Base-by-base conservation (phyloP, 805 yeast genomes). In the Cyberlindnera japonica region DNA sequence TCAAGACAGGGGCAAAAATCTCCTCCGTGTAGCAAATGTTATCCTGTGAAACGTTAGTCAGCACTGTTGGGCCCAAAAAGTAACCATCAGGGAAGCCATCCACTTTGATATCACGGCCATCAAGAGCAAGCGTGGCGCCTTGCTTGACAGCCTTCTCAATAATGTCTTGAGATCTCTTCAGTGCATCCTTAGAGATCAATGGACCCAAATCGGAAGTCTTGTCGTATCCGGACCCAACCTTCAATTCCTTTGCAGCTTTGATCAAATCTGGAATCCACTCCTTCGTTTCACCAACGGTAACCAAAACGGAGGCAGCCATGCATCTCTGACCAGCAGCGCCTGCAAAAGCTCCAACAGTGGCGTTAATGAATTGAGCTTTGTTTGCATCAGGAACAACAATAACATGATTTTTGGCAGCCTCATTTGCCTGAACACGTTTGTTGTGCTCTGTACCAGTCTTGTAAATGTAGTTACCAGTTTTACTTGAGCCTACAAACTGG, bases 321-420 rank as follows among this genome's bases (percentile, higher is more conserved):
- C 90, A 82, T 59, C 90, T 74, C 68, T 82, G 89, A 40, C 90
- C 90, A 19, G 89, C 89, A 44, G 90, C 90, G 28, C 90, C 89
- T 54, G 83, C 83, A 29, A 86, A 84, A 17, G 90, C 87, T 33
- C 89, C 89, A 39, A 70, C 78, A 24, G 81, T 65, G 23, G 85
- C 79, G 54, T 76, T 78, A 51, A 82, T 66, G 43, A 83, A 78
- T 48, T 77, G 83, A 44, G 64, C 57, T 60, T 77, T 77, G 63
- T 79, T 73, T 16, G 88, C 87, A 54, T 82, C 89, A 3, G 88
- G 88, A 48, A 80, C 70, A 16, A 81, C 77, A 37, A 83, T 74
- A 52, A 83, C 72, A 62, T 82, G 90, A 67, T 82, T 82, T 65
- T 82, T 82, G 22, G 89, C 89, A 6, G 89, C 89, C 55, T 82